Conservation (phyloP, 352 stramenopile species). For the Lagenidium giganteum region DNA sequence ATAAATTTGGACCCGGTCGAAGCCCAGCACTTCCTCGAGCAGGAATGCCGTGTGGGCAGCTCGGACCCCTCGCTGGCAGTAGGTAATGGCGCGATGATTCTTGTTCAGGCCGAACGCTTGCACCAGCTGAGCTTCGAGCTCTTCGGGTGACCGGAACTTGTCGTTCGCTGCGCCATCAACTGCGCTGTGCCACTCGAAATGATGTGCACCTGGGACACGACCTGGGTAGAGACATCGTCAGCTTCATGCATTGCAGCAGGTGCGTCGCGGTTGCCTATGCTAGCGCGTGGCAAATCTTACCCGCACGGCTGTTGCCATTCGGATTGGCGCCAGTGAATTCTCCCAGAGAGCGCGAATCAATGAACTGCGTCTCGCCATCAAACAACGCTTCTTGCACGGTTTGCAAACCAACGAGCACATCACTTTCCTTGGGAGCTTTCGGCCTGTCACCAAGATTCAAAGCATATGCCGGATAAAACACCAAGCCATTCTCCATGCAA, state of each 20-base stretch:
- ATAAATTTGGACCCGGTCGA: conserved; percentile 53
- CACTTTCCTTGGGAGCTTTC: background rate
- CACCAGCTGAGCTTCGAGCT: conserved; percentile 44
- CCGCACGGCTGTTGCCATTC: conserved; percentile 31
- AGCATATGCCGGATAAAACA: no score
- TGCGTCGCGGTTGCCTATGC: no score
- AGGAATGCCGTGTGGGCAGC: conserved; percentile 66
- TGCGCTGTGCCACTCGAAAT: conserved; percentile 69
- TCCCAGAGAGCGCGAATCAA: conserved; percentile 30
- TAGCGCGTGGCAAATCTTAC: conserved; percentile 2
- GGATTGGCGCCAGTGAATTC: conserved; percentile 31
- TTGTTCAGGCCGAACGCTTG: conserved; percentile 31
- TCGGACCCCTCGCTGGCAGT: conserved; percentile 70
- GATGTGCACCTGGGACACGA: conserved; percentile 59
- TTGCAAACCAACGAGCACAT: conserved; percentile 19
- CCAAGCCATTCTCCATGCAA: background rate
- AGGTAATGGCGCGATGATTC: conserved; percentile 42
- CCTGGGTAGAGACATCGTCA: conserved; percentile 14
- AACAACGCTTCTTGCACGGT: conserved; percentile 25
- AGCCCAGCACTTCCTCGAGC: conserved; percentile 52
- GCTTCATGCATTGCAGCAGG: no score
- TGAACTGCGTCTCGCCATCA: conserved; percentile 18
- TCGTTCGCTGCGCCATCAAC: conserved; percentile 41
- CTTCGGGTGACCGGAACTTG: conserved; percentile 51
- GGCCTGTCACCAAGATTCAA: no score